Base-by-base conservation (phyloP, 2,329 filamentous ascomycete species). In the Furcasterigmium furcatum region DNA sequence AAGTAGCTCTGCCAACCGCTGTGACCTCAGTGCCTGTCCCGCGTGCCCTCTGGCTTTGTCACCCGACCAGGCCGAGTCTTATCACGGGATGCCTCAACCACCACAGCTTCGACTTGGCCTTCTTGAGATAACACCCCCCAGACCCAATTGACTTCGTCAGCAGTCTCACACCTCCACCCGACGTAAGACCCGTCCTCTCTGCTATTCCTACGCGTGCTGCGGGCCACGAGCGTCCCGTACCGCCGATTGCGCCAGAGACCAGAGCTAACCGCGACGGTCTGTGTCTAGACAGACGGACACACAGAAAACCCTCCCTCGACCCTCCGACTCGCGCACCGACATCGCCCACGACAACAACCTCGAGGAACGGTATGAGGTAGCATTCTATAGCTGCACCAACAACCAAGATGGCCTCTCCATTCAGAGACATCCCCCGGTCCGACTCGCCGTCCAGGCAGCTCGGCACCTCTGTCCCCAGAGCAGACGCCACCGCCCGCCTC, bases 401-500 rank as follows among this genome's bases (percentile, higher is more conserved):
- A 25, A 44, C 38, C 39, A 59, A 49, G 32, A 70, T 70, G 67
- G 56, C 65, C 54, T 62, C 67, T 52, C 59, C 70, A 52, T 60
- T 65, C 55, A 61, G 62, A 60, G 61, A 63, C 53, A 66, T 50
- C 54, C 68, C 59, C 46, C 48, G 46, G 38, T 36, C 44, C 41
- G 47, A 43, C 45, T 51, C 52, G 45, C 61, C 72, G 47, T 67
- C 75, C 68, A 66, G 30, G 60, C 69, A 47, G 10, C 72, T 70
- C 50, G 71, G 73, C 46, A 72, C 74, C 41, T 80, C 79, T 9
- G 58, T 77, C 21, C 78, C 78, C 36, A 76, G 82, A 62, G 78
- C 76, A 43, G 74, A 82, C 51, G 70, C 77, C 40, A 85, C 77
- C 43, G 82, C 82, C 46, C 75, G 81, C 51, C 72, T 85, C 44